Percentiles rank a stretch among this genome's conserved stretches.
Conservation (phyloP, 805 yeast species). For the Monosporozyma aquatica region DNA sequence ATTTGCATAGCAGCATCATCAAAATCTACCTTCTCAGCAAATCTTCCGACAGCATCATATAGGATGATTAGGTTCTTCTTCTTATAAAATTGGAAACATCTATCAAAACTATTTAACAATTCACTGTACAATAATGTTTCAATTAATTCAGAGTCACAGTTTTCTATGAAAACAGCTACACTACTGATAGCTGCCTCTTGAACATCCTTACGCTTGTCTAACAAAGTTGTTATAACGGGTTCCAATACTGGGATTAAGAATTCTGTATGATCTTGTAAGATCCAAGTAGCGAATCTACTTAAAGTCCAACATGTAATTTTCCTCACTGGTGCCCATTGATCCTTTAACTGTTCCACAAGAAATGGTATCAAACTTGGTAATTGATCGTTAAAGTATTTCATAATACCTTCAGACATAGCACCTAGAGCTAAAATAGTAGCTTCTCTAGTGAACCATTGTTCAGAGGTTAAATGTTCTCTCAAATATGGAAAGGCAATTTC, state of each 20-base stretch:
- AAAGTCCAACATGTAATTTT: slow-evolving; percentile 95
- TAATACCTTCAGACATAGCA: slow-evolving; percentile 85
- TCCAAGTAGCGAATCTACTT: slow-evolving; percentile 78
- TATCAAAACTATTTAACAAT: slow-evolving; percentile 57
- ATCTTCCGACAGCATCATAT: slow-evolving; percentile 86
- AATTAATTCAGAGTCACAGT: slow-evolving; percentile 53
- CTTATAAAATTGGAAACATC: slow-evolving; percentile 71
- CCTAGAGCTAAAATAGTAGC: slow-evolving; percentile 92
- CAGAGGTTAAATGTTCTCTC: slow-evolving; percentile 57
- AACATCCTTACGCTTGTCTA: slow-evolving; percentile 84
- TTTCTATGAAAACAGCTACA: slow-evolving; percentile 73
- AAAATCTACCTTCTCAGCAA: slow-evolving; percentile 62
- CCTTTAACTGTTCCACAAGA: slow-evolving; percentile 69
- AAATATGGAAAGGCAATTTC: slow-evolving; percentile 63
- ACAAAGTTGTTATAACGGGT: slow-evolving; percentile 61
- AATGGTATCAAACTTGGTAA: slow-evolving; percentile 78
- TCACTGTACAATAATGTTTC: slow-evolving; percentile 52
- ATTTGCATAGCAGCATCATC: slow-evolving; percentile 50
- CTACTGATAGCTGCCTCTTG: slow-evolving; percentile 92
- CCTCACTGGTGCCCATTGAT: slow-evolving; percentile 73
- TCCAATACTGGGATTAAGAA: slow-evolving; percentile 72
- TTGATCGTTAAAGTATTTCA: slow-evolving; percentile 58
- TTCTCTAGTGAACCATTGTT: slow-evolving; percentile 84
- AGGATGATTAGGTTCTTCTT: slow-evolving; percentile 70
- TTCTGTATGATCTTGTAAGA: slow-evolving; percentile 58